Percentiles rank a stretch among this genome's conserved stretches.
phyloP scores from a whole-genome alignment of 169 alveolate species.

The Plasmodium sp. region DNA sequence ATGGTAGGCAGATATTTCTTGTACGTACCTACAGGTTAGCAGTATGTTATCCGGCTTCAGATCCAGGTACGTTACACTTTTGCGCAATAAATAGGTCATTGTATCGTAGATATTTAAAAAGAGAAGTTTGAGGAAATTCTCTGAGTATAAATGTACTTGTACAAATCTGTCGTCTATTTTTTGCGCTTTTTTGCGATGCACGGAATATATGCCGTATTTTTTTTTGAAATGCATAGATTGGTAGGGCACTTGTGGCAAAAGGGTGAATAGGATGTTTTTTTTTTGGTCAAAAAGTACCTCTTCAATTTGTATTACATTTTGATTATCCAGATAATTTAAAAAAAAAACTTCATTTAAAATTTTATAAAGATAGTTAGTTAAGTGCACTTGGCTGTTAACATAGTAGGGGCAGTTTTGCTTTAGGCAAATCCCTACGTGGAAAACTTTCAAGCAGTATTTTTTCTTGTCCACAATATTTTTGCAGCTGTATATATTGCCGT shows the following conservation, averaged over 20 bases:
- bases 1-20: slow-evolving; percentile 11
- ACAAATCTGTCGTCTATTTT: not conserved
- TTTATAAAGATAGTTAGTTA: slow-evolving; percentile 44
- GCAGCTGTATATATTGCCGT: slow-evolving; percentile 45
- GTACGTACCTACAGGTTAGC: not conserved
- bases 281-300: slow-evolving; percentile 42
- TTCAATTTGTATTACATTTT: slow-evolving; percentile 51
- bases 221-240: slow-evolving; percentile 69
- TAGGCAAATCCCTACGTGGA: slow-evolving; percentile 26
- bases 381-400: slow-evolving; percentile 30
- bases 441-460: slow-evolving; percentile 58
- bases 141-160: slow-evolving; percentile 38
- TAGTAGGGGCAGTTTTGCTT: slow-evolving; percentile 54
- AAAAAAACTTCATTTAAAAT: slow-evolving; percentile 59
- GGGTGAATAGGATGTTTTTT: slow-evolving; percentile 13
- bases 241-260: slow-evolving; percentile 36
- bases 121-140: slow-evolving; percentile 17
- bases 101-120: slow-evolving; percentile 46
- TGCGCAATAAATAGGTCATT: slow-evolving; percentile 30
- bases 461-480: slow-evolving; percentile 37
- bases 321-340: slow-evolving; percentile 40
- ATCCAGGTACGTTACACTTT: slow-evolving; percentile 52
- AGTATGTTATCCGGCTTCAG: slow-evolving; percentile 70
- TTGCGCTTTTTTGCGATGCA: slow-evolving; percentile 1
- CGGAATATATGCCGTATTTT: slow-evolving; percentile 29